Conservation (phyloP, 78 protist species). For the Diacronema lutheri region DNA sequence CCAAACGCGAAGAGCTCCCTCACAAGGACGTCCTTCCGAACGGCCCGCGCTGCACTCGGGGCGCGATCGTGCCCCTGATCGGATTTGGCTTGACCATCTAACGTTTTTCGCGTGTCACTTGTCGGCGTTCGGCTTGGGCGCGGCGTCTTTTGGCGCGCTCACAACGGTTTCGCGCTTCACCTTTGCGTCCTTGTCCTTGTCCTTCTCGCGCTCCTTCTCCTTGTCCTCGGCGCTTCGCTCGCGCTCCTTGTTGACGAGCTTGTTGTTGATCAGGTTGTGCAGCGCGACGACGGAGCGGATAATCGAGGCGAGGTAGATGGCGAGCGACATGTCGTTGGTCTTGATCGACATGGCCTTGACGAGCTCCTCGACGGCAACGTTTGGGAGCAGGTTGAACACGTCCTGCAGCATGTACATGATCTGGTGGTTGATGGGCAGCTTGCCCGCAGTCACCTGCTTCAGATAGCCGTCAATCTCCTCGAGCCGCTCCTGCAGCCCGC, state of each 20-base stretch:
- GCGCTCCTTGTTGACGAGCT: slow-evolving; percentile 31
- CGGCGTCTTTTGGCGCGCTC: not conserved
- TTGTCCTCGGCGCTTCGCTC: not conserved
- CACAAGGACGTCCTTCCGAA: no score
- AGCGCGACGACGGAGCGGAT: slow-evolving; percentile 90
- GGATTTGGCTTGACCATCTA: no score
- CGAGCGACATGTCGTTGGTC: slow-evolving; percentile 83
- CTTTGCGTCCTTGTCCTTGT: not conserved
- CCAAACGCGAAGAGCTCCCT: no score
- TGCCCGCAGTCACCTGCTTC: slow-evolving; percentile 37
- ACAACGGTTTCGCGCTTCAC: no score
- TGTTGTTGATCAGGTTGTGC: slow-evolving; percentile 91
- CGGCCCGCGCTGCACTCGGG: no score
- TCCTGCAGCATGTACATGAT: slow-evolving; percentile 86
- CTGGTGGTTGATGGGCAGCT: slow-evolving; percentile 85
- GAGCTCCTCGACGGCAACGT: slow-evolving; percentile 57
- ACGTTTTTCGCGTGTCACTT: no score
- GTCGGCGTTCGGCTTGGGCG: no score
- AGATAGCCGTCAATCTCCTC: slow-evolving; percentile 59
- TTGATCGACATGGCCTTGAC: slow-evolving; percentile 64
- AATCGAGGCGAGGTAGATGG: slow-evolving; percentile 80
- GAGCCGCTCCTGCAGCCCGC: slow-evolving; percentile 51
- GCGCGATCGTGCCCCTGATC: no score
- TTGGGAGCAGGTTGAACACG: slow-evolving; percentile 89
- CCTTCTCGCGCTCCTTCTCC: not conserved